Conservation (phyloP, 2,329 filamentous ascomycete genomes). For the Thermochaetoides dissita region DNA sequence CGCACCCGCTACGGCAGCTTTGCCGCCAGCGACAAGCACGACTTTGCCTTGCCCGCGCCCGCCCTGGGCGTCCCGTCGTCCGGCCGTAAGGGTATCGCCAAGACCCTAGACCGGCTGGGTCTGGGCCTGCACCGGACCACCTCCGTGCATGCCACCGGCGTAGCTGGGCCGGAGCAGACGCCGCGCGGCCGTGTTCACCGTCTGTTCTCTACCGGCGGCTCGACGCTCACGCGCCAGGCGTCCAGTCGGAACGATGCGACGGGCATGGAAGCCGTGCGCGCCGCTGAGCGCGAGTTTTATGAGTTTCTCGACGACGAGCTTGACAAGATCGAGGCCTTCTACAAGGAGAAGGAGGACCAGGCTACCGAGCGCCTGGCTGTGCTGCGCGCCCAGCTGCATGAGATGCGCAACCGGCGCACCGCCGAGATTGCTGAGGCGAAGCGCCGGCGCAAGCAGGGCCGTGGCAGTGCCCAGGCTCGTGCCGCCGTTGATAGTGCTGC, state of each 20-base stretch:
- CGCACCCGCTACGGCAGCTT: conserved; percentile 41
- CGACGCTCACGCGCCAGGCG: conserved; percentile 20
- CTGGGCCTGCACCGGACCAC: not conserved
- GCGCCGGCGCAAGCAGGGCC: conserved; percentile 20
- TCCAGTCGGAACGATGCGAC: conserved; percentile 26
- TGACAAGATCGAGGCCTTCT: conserved; percentile 85
- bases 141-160: conserved; percentile 4
- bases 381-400: conserved; percentile 73
- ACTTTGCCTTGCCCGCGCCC: conserved; percentile 14
- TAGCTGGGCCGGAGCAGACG: conserved; percentile 12
- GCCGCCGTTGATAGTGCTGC: too few relatives aligned
- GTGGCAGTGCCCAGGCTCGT: not conserved
- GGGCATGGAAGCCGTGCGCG: conserved; percentile 41
- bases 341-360: conserved; percentile 75
- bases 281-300: conserved; percentile 74
- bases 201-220: conserved; percentile 26
- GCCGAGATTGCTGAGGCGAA: conserved; percentile 47
- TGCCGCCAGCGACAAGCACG: conserved; percentile 21
- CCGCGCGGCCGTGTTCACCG: conserved; percentile 23
- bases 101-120: too few relatives aligned
- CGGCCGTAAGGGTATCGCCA: conserved; percentile 6
- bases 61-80: conserved; percentile 26
- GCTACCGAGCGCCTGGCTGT: conserved; percentile 56
- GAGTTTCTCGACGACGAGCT: conserved; percentile 71
- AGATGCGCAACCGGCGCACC: conserved; percentile 75